A percentile compares a stretch with the other conserved stretches of the same genome.
phyloP scores from a whole-genome alignment of 257 asterid genomes.

The Cynanchum wilfordii region DNA sequence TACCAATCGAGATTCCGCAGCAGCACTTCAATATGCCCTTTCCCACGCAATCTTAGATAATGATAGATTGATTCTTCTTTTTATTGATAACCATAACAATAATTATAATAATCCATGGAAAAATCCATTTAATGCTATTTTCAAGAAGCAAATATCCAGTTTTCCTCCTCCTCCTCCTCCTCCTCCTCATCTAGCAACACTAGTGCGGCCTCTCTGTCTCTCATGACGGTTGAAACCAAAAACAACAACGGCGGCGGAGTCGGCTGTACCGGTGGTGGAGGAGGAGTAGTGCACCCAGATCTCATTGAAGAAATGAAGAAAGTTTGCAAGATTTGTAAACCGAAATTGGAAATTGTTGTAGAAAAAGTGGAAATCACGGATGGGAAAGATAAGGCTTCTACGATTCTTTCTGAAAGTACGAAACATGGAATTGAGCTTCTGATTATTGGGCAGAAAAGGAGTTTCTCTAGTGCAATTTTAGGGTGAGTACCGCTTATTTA shows the following conservation, averaged over 20 bases:
- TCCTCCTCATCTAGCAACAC: not conserved
- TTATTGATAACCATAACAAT: constrained; percentile 31
- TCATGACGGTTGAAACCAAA: constrained; percentile 8
- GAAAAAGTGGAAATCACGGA: constrained; percentile 44
- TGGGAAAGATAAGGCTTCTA: constrained; percentile 58
- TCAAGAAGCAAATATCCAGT: constrained; percentile 30
- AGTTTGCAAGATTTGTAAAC: constrained; percentile 36
- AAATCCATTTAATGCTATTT: constrained; percentile 44
- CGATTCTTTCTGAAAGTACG: constrained; percentile 41
- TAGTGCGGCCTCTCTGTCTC: constrained; percentile 8
- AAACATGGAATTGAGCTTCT: constrained; percentile 44
- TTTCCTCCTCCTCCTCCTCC: not conserved
- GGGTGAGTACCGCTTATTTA: constrained; percentile 24
- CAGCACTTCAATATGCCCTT: constrained; percentile 63
- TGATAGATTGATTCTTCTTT: constrained; percentile 52
- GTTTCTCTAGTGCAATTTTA: constrained; percentile 52
- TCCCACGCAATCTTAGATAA: constrained; percentile 53
- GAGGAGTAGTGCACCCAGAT: constrained; percentile 21
- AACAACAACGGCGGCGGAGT: constrained; percentile 5
- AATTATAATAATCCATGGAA: constrained; percentile 30
- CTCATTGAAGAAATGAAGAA: constrained; percentile 55
- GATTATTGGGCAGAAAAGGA: constrained; percentile 56
- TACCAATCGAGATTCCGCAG: constrained; percentile 61
- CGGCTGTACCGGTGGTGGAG: constrained; percentile 6
- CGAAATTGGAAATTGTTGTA: constrained; percentile 38